These are phyloP conservation scores for Litsea cubeba DNA, from an alignment of 164 flowering plant genomes.

Conservation along the genomic window DNA sequence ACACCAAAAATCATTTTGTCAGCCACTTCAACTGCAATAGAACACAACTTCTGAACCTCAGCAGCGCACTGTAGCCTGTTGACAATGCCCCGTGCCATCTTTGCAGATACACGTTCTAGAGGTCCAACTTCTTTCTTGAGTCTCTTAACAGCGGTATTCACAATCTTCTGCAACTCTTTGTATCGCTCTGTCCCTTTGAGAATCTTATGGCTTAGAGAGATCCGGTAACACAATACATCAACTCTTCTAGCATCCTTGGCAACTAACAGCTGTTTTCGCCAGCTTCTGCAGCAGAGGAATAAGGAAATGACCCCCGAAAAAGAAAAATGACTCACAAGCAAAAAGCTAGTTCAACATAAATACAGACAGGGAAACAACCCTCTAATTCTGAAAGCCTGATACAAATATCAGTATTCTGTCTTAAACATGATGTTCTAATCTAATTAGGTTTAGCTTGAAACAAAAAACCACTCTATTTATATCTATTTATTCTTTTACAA, in stretches of 20 bases:
- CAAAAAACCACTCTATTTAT: too few species aligned
- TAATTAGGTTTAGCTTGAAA: neutral
- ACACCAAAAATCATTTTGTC: conserved; percentile 27
- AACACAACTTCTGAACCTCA: conserved; percentile 59
- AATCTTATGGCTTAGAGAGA: conserved; percentile 49
- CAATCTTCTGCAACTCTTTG: conserved; percentile 34
- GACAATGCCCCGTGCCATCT: conserved; percentile 59
- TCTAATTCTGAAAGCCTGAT: neutral
- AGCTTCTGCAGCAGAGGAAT: conserved; percentile 37
- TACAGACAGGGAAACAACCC: neutral
- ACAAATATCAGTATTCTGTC: neutral
- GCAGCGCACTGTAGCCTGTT: conserved; percentile 54
- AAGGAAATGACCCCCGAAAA: neutral
- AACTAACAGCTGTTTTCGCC: conserved; percentile 58
- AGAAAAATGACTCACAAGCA: neutral
- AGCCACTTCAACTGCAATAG: conserved; percentile 44
- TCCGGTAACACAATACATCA: conserved; percentile 49
- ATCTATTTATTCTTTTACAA: too few species aligned
- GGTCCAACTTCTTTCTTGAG: conserved; percentile 67
- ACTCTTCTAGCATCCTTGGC: conserved; percentile 73
- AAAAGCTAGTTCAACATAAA: neutral
- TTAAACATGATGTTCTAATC: neutral
- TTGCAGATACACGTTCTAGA: conserved; percentile 34
- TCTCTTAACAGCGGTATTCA: conserved; percentile 37
- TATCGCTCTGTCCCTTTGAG: conserved; percentile 45